Evolutionary conservation across 106 monocot species (phyloP).

Genomic region (Acorus gramineus): DNA sequence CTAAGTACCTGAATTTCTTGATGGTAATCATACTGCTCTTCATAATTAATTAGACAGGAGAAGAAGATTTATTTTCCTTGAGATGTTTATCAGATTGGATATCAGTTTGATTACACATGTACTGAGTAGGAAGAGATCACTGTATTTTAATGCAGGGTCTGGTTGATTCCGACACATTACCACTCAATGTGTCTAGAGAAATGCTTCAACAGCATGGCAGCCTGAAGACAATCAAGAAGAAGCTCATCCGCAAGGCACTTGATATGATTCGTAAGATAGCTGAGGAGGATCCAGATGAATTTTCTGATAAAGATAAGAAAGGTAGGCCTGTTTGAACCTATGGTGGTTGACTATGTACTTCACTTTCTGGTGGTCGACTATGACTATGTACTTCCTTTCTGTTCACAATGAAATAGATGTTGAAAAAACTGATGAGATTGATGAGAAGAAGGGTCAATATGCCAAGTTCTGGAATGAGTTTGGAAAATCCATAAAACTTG

Average conservation of each 20-base stretch:
- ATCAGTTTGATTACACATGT: too few relatives aligned
- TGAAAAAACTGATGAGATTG: slow-evolving; percentile 43
- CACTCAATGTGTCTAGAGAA: slow-evolving; percentile 93
- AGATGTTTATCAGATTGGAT: too few relatives aligned
- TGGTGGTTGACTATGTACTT: not conserved
- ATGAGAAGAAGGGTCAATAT: slow-evolving; percentile 90
- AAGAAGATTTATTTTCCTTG: too few relatives aligned
- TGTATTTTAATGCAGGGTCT: slow-evolving; percentile 51
- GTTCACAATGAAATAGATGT: slow-evolving; percentile 14
- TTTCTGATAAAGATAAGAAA: slow-evolving; percentile 43
- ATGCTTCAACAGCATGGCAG: slow-evolving; percentile 97
- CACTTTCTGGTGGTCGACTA: not conserved
- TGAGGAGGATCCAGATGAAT: slow-evolving; percentile 95
- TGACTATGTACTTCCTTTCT: not conserved
- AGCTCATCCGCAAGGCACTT: slow-evolving; percentile 91
- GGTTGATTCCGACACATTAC: slow-evolving; percentile 93
- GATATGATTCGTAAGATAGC: slow-evolving; percentile 94
- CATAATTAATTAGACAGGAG: too few relatives aligned
- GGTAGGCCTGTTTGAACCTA: slow-evolving; percentile 20
- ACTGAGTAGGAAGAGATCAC: not conserved
- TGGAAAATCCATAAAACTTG: slow-evolving; percentile 96
- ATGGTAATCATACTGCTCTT: slow-evolving; percentile 30
- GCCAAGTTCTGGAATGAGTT: slow-evolving; percentile 96
- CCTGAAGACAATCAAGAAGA: slow-evolving; percentile 97
- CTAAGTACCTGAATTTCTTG: slow-evolving; percentile 92